Evolutionary conservation across 805 yeast species (phyloP).

Genomic region (Kodamaea laetipori): DNA sequence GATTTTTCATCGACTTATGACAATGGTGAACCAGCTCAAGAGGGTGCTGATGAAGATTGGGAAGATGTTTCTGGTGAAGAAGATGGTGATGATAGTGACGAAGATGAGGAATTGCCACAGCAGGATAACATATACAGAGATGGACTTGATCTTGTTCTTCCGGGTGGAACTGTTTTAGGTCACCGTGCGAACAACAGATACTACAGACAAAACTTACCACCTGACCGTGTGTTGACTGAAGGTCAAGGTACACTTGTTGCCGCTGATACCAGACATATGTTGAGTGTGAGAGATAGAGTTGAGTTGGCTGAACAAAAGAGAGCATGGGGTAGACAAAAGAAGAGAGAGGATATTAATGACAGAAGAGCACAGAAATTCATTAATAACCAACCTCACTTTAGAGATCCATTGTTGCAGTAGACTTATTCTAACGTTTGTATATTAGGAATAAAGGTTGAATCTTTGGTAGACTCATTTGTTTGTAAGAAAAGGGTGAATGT

Average conservation of each 20-base stretch:
- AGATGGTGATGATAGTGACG: conserved; percentile 25
- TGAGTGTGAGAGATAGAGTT: conserved; percentile 40
- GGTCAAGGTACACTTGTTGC: conserved; percentile 53
- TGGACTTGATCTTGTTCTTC: conserved; percentile 43
- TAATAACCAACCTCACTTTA: conserved; percentile 77
- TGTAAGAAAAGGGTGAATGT: too few species aligned
- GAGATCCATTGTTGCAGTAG: conserved; percentile 37
- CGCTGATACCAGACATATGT: conserved; percentile 55
- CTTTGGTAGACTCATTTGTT: too few species aligned
- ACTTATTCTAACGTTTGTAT: not conserved
- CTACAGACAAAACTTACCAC: conserved; percentile 46
- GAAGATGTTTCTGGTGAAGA: conserved; percentile 38
- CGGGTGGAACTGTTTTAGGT: conserved; percentile 46
- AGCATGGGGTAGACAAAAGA: conserved; percentile 58
- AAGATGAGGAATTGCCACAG: conserved; percentile 26
- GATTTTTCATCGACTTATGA: conserved; percentile 74
- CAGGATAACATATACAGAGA: conserved; percentile 34
- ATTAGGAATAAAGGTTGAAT: too few species aligned
- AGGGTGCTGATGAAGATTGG: conserved; percentile 25
- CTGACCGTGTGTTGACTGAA: conserved; percentile 44
- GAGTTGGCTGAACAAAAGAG: conserved; percentile 50
- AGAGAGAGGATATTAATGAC: conserved; percentile 53
- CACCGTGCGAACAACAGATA: conserved; percentile 47
- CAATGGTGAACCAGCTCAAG: conserved; percentile 6
- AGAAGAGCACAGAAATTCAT: conserved; percentile 66